Evolutionary conservation across 345 rosid species (phyloP).

Genomic region (Populus pruinosa): DNA sequence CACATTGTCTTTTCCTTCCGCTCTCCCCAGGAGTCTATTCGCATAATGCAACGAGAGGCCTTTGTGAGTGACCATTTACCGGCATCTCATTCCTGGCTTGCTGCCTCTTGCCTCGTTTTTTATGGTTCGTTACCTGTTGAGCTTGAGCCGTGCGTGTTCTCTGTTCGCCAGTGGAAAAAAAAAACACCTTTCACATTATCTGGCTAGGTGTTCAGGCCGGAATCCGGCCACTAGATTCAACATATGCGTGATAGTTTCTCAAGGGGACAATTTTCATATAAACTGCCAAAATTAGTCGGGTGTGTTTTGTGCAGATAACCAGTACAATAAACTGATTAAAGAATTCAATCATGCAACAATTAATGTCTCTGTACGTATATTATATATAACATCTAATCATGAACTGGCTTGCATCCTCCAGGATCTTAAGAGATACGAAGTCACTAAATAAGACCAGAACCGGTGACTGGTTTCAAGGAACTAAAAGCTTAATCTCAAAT

Average conservation of each 20-base stretch:
- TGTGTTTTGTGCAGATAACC: background rate
- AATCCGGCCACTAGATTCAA: no score
- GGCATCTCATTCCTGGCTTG: background rate
- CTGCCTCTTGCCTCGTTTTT: background rate
- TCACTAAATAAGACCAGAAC: background rate
- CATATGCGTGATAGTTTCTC: no score
- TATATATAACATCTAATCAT: background rate
- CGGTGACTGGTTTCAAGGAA: background rate
- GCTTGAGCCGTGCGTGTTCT: background rate
- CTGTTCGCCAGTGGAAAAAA: background rate
- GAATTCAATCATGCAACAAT: background rate
- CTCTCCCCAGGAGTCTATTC: background rate
- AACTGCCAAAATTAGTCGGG: background rate
- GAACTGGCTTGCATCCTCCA: background rate
- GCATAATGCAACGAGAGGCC: background rate
- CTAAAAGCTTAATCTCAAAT: no score
- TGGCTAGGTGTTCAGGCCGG: no score
- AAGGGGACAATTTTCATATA: background rate
- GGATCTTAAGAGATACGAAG: background rate
- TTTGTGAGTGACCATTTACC: background rate
- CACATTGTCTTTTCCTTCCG: background rate
- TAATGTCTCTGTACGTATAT: background rate
- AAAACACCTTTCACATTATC: no score
- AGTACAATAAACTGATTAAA: background rate
- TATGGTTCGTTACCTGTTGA: background rate